Evolutionary conservation across 768 basidiomycete genomes (phyloP).

Genomic region (Lactarius hatsudake): DNA sequence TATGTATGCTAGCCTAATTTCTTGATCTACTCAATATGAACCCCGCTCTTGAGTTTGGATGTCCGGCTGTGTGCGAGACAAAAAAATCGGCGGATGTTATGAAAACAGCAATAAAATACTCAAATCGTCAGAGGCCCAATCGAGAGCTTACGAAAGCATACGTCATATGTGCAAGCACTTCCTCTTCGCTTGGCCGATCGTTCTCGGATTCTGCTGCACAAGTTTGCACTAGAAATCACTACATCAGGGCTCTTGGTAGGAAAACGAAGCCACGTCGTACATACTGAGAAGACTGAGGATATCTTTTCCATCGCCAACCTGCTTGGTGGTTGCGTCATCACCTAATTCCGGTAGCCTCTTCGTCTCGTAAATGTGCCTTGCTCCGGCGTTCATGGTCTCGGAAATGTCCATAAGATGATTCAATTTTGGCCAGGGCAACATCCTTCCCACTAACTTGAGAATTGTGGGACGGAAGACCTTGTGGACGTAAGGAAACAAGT

Average conservation of each 20-base stretch:
- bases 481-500: conserved; percentile 3
- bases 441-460: conserved; percentile 36
- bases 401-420: conserved; percentile 33
- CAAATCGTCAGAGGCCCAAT: background rate
- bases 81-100: too few relatives aligned
- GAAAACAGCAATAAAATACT: background rate
- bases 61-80: too few relatives aligned
- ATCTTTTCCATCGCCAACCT: background rate
- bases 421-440: conserved; percentile 36
- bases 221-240: conserved; percentile 33
- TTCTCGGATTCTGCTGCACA: conserved; percentile 26
- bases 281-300: background rate
- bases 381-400: conserved; percentile 36
- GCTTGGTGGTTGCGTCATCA: conserved; percentile 12
- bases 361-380: conserved; percentile 37
- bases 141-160: background rate
- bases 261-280: background rate
- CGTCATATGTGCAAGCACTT: conserved; percentile 42
- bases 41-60: too few relatives aligned
- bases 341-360: conserved; percentile 38
- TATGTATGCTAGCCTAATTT: too few relatives aligned
- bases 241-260: background rate
- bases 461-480: conserved; percentile 31
- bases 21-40: too few relatives aligned
- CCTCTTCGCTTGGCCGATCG: conserved; percentile 32